These are phyloP conservation scores for Diaporthe humulicola DNA, from an alignment of 2,329 filamentous ascomycete species.

Conservation along the genomic window DNA sequence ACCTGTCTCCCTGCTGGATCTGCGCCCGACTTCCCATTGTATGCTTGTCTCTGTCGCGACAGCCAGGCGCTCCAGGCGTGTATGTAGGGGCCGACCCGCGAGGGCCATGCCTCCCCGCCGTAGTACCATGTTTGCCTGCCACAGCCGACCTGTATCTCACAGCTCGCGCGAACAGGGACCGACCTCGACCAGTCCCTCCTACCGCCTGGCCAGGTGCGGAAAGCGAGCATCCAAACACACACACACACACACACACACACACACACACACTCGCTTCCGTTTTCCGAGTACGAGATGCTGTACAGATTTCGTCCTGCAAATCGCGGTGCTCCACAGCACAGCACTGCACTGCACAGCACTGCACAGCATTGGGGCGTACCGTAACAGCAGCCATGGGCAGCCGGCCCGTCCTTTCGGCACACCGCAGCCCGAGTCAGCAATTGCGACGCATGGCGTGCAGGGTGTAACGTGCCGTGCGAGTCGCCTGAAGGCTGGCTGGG, in stretches of 20 bases:
- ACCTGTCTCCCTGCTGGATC: background rate
- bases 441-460: slow-evolving; percentile 2
- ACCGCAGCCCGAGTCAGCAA: slow-evolving; percentile 27
- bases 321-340: background rate
- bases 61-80: background rate
- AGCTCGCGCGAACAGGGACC: slow-evolving; percentile 10
- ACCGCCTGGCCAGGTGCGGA: background rate
- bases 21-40: background rate
- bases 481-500: background rate
- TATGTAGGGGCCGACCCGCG: background rate
- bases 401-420: slow-evolving; percentile 25
- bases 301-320: slow-evolving; percentile 3
- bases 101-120: background rate
- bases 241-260: background rate
- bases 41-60: background rate
- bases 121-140: slow-evolving; percentile 4
- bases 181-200: slow-evolving; percentile 4
- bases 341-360: too few relatives aligned
- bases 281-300: slow-evolving; percentile 8
- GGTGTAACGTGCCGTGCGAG: slow-evolving; percentile 18
- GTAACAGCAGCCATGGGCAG: background rate
- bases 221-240: background rate
- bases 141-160: background rate
- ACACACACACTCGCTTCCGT: background rate
- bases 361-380: too few relatives aligned